These are phyloP conservation scores for Plasmodium fragile DNA, from an alignment of 169 alveolate genomes.

Conservation along the genomic window DNA sequence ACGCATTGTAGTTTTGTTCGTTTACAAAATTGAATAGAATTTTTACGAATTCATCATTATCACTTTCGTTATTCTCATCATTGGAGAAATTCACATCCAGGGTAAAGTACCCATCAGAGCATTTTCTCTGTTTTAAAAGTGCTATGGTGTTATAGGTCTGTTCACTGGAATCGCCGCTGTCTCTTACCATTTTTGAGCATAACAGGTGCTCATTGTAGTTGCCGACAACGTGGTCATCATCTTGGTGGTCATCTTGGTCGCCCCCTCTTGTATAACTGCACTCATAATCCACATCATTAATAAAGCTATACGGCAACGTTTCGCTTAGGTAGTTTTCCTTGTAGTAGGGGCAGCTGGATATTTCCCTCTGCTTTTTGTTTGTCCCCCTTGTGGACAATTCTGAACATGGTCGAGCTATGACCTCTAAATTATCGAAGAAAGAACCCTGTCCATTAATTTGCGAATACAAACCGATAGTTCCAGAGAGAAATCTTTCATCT, in stretches of 20 bases:
- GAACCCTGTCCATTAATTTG: conserved; percentile 89
- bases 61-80: conserved; percentile 4
- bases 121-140: conserved; percentile 49
- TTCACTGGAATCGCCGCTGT: neutral
- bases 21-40: conserved; percentile 50
- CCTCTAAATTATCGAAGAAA: conserved; percentile 86
- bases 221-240: neutral
- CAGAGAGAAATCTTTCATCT: conserved; percentile 90
- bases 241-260: neutral
- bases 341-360: conserved; percentile 80
- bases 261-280: conserved; percentile 49
- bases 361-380: conserved; percentile 41
- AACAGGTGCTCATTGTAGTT: conserved; percentile 11
- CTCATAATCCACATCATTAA: conserved; percentile 17
- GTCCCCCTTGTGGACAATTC: conserved; percentile 49
- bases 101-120: conserved; percentile 49
- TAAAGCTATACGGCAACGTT: conserved; percentile 40
- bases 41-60: conserved; percentile 7
- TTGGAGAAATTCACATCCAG: conserved; percentile 31
- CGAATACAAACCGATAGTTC: conserved; percentile 90
- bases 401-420: conserved; percentile 85
- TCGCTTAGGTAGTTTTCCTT: conserved; percentile 74
- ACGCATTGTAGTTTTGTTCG: conserved; percentile 56
- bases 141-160: conserved; percentile 16
- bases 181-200: conserved; percentile 30